phyloP scores from a whole-genome alignment of 345 rosid species.

The Moringa oleifera region DNA sequence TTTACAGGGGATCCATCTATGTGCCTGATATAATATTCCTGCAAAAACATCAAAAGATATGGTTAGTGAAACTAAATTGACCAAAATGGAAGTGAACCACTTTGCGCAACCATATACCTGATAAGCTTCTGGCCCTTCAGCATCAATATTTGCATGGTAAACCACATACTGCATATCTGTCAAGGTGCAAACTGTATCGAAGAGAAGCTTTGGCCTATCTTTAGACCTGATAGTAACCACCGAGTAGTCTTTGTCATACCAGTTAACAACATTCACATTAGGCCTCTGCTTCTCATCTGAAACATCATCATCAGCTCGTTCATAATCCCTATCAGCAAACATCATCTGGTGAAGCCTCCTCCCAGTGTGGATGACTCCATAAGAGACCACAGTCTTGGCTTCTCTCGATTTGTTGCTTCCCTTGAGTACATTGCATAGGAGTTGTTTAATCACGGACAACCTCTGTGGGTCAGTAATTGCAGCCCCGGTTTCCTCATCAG shows the following conservation, averaged over 20 bases:
- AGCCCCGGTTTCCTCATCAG: conserved; percentile 60
- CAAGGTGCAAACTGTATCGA: conserved; percentile 80
- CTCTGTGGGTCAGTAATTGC: conserved; percentile 63
- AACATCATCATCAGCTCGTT: conserved; percentile 36
- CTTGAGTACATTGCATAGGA: conserved; percentile 65
- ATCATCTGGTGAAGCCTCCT: conserved; percentile 98
- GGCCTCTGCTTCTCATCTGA: conserved; percentile 63
- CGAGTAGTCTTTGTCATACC: conserved; percentile 78
- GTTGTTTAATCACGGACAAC: conserved; percentile 57
- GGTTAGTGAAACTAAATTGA: background rate
- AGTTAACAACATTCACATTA: conserved; percentile 71
- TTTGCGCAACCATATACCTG: conserved; percentile 39
- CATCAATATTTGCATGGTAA: conserved; percentile 79
- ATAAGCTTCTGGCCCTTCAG: conserved; percentile 63
- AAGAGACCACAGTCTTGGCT: conserved; percentile 70
- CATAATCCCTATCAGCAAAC: conserved; percentile 95
- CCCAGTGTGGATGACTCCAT: conserved; percentile 59
- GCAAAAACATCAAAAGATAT: conserved; percentile 8
- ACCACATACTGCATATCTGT: conserved; percentile 97
- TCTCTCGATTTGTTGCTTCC: conserved; percentile 64
- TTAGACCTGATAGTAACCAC: conserved; percentile 73
- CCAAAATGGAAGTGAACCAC: background rate
- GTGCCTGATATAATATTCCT: conserved; percentile 91
- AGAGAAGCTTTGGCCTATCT: conserved; percentile 92
- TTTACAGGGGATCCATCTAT: conserved; percentile 86